Evolutionary conservation across 2,329 filamentous ascomycete genomes (phyloP), one percentile per base, ranked within the genome.

Genomic region (Talaromyces islandicus): DNA sequence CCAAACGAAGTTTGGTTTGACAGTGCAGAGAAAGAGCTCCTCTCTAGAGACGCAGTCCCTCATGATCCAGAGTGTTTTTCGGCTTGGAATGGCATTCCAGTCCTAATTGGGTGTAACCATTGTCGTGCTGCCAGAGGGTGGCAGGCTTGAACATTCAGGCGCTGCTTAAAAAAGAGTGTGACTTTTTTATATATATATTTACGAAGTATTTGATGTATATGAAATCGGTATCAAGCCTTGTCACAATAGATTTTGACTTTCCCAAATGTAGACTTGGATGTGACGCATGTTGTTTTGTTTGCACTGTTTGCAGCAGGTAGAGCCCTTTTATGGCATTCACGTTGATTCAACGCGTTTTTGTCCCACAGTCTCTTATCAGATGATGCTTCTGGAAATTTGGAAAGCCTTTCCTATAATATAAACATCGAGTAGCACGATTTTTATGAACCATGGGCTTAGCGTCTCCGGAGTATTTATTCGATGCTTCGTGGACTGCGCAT

Each of bases 401-500:
- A n/a, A n/a, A n/a, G n/a, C 4, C 35, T 5, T 6, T 38, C 14
- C 35, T 38, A 38, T 17, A 38, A 38, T 38, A 38, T 7, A 17
- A 35, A 17, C 6, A n/a, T 38, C 6, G 14, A 17, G 35, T 38
- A 38, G 35, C 35, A n/a, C 35, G 35, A n/a, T 38, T n/a, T 46
- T 38, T 38, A 35, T 5, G 32, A 62, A 52, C 21, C 21, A 74
- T 75, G 71, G 65, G 66, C 24, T 59, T 65, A 56, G 61, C 64
- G 60, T 67, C 57, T 17, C 59, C 59, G 27, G 60, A 77, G 58
- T 78, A 80, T 11, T 72, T 84, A 43, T 80, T 82, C 66, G 78
- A 80, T 65, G 77, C 77, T n/a, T 82, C 80, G 29, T 84, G 80
- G 76, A 79, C 72, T n/a, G 70, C 81, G 56, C 80, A 82, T 67